Percentiles rank a stretch among this genome's conserved stretches.
Evolutionary conservation across 495 filamentous ascomycete species (phyloP).

Genomic region (Aspergillus sclerotiicarbonarius): DNA sequence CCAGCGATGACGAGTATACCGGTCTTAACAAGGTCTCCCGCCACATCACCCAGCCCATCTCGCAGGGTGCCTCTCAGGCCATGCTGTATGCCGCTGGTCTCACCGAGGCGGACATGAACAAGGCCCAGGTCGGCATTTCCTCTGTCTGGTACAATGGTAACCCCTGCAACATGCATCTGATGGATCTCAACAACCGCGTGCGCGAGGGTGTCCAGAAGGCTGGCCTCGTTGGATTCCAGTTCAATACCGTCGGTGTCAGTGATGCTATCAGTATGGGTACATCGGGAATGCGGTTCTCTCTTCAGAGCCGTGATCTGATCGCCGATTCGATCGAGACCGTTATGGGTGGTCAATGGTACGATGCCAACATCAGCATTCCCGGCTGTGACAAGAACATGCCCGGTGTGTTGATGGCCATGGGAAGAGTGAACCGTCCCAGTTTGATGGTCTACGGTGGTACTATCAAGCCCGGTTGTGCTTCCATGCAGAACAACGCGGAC

Average conservation of each 20-base stretch:
- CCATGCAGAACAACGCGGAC: slow-evolving; percentile 65
- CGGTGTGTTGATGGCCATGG: slow-evolving; percentile 96
- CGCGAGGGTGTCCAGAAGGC: slow-evolving; percentile 79
- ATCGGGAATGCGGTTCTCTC: slow-evolving; percentile 78
- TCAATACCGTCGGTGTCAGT: slow-evolving; percentile 96
- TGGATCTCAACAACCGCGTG: slow-evolving; percentile 79
- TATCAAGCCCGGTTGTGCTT: slow-evolving; percentile 83
- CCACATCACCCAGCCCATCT: slow-evolving; percentile 87
- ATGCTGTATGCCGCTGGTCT: slow-evolving; percentile 97
- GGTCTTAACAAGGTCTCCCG: slow-evolving; percentile 75
- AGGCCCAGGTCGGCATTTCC: slow-evolving; percentile 94
- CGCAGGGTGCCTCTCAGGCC: slow-evolving; percentile 95
- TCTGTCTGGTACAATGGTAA: slow-evolving; percentile 87
- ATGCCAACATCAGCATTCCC: slow-evolving; percentile 96
- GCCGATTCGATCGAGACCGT: slow-evolving; percentile 98
- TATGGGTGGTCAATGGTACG: slow-evolving; percentile 98
- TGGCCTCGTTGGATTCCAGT: slow-evolving; percentile 80
- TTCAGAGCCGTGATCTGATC: slow-evolving; percentile 93
- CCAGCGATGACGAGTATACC: neutral
- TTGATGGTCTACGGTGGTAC: slow-evolving; percentile 97
- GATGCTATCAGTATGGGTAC: slow-evolving; percentile 57
- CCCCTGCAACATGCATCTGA: slow-evolving; percentile 98
- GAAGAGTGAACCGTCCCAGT: slow-evolving; percentile 83
- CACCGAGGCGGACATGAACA: slow-evolving; percentile 77
- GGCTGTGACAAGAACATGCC: slow-evolving; percentile 99